Evolutionary conservation across 495 filamentous ascomycete species (phyloP).

Genomic region (Xylaria scruposa): DNA sequence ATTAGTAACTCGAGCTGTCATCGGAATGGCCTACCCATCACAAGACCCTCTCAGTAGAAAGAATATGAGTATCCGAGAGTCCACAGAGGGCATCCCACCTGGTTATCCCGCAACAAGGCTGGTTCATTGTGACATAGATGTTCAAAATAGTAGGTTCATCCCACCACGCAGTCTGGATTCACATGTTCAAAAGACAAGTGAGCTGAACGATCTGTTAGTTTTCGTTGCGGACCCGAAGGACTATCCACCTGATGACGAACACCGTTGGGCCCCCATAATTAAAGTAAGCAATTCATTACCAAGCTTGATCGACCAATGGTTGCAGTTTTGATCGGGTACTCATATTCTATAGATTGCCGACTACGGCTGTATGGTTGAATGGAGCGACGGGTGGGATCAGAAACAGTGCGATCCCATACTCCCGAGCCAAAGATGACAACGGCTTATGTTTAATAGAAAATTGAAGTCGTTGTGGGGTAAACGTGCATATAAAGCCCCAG

Average conservation of each 20-base stretch:
- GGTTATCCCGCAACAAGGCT: not conserved
- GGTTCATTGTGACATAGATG: slow-evolving; percentile 23
- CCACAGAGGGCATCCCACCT: not conserved
- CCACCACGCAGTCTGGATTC: not conserved
- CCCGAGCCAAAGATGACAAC: not conserved
- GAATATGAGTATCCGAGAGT: not conserved
- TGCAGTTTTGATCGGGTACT: not conserved
- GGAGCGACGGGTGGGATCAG: not conserved
- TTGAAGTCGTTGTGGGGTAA: not conserved
- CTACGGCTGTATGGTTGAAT: slow-evolving; percentile 24
- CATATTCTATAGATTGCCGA: slow-evolving; percentile 21
- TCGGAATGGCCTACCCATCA: slow-evolving; percentile 16
- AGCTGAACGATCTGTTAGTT: slow-evolving; percentile 4
- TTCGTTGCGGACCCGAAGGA: slow-evolving; percentile 18
- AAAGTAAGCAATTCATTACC: slow-evolving; percentile 2
- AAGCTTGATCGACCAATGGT: not conserved
- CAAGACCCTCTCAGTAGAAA: not conserved
- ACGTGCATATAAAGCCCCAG: not conserved
- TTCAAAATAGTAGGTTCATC: slow-evolving; percentile 9
- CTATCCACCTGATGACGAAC: not conserved
- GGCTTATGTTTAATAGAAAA: slow-evolving; percentile 17
- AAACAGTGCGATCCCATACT: not conserved
- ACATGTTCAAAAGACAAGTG: not conserved
- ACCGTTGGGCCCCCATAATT: not conserved
- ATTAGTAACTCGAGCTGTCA: slow-evolving; percentile 15